A percentile compares a stretch with the other conserved stretches of the same genome.
Conservation (phyloP, 2,329 filamentous ascomycete species). For the Diaporthe humulicola region DNA sequence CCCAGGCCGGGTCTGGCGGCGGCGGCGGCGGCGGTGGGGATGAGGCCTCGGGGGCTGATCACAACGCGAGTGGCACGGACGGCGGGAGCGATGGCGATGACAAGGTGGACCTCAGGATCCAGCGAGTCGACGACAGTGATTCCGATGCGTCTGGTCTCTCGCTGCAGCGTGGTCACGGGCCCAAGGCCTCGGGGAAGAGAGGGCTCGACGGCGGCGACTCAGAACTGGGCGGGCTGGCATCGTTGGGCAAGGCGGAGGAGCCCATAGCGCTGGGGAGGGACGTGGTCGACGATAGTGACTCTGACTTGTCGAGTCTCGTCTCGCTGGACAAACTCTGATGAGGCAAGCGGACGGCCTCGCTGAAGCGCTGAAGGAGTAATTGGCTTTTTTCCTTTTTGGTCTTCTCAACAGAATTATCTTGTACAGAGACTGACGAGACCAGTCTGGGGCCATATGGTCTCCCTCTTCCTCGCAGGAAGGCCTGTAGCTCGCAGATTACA, state of each 20-base stretch:
- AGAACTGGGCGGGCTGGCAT: neutral
- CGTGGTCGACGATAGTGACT: conserved; percentile 19
- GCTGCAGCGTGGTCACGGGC: neutral
- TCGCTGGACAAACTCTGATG: conserved; percentile 24
- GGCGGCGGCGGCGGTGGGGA: conserved; percentile 45
- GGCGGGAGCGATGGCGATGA: conserved; percentile 6
- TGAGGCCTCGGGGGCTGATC: conserved; percentile 38
- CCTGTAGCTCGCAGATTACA: neutral
- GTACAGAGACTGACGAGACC: neutral
- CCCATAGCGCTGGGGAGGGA: neutral
- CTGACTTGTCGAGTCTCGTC: conserved; percentile 30
- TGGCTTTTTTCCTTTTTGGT: neutral
- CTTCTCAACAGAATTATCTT: neutral
- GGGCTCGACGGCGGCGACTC: neutral
- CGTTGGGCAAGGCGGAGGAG: neutral
- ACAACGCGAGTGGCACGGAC: conserved; percentile 45
- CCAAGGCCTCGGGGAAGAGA: neutral
- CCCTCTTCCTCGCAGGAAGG: neutral
- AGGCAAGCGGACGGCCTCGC: neutral
- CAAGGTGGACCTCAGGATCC: conserved; percentile 25
- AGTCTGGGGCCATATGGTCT: neutral
- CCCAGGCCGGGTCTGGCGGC: conserved; percentile 27
- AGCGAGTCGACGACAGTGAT: conserved; percentile 30
- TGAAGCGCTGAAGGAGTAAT: neutral
- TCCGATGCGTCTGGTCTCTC: conserved; percentile 30